Base-by-base conservation (phyloP, 768 basidiomycete genomes). In the Collybia sp. region DNA sequence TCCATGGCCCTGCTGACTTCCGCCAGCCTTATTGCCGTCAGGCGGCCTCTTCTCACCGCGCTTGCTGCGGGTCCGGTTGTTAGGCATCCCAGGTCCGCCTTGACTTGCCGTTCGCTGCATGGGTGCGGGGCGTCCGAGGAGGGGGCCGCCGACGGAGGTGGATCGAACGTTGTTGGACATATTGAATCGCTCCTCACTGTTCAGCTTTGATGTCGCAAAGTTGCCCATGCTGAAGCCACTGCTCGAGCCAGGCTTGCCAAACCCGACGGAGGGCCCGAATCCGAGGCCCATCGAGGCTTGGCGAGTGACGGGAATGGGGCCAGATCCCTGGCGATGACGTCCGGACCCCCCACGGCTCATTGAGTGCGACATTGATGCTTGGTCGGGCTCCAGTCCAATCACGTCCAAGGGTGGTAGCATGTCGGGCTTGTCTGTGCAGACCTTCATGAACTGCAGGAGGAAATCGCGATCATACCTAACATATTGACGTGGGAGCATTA, bases 401-500 rank as follows among this genome's bases (percentile, higher is more conserved):
- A 86, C 85, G 53, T 93, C 92, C 45, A 97, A 77, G 49, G 91
- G 81, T 34, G 93, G 92, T 19, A 97, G 83, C 45, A 79, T 75
- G 44, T 90, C 92, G 2, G 96, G 95, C 66, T 93, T 94, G 70
- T 97, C 95, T 64, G 83, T 89, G 76, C 96, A 99, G 49, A 95
- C 68, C 17, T 70, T 67, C 89, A 96, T 93, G 71, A 99, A 99
- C 62, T 99, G 95, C 48, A 99, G 68, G 18, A 99, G 77, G 82
- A 99, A 99, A 15, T 94, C 92, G 31, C 94, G 92, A 63, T 97
- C 93, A 62, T 99, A 99, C 58, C 95, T 92, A n/a, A 35, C 5
- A n/a, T n/a, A 50, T 17, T 31, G 41, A 18, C 46, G 17, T 19
- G 42, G 25, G 25, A 25, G 25, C 4, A 8, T 25, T 25, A 8